A percentile compares a stretch with the other conserved stretches of the same genome.
Evolutionary conservation across 495 filamentous ascomycete species (phyloP).

Genomic region (Elaphomyces granulatus): DNA sequence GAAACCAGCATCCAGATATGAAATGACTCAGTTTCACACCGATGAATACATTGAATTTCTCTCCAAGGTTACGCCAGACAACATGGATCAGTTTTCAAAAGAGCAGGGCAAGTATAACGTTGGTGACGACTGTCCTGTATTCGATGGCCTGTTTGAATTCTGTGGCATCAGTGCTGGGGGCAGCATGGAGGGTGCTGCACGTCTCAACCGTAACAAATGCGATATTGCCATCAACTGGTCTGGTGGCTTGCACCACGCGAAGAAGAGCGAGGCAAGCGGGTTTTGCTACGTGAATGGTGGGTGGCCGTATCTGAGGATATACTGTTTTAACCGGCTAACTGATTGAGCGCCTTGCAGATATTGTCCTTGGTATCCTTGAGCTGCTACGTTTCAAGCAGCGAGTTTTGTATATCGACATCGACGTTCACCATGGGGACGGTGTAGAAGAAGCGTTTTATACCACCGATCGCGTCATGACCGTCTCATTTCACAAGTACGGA

Average conservation of each 20-base stretch:
- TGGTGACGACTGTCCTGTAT: constrained; percentile 94
- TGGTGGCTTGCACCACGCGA: constrained; percentile 92
- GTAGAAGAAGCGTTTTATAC: constrained; percentile 98
- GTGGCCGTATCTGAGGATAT: constrained; percentile 9
- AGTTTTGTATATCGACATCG: constrained; percentile 95
- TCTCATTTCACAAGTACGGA: constrained; percentile 97
- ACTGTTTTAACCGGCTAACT: too few species aligned
- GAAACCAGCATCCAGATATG: constrained; percentile 86
- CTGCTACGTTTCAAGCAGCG: constrained; percentile 86
- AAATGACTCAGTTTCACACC: constrained; percentile 99
- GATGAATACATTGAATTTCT: constrained; percentile 99
- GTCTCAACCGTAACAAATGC: constrained; percentile 84
- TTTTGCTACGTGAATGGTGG: constrained; percentile 98
- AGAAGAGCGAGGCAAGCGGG: constrained; percentile 90
- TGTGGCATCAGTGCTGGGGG: constrained; percentile 95
- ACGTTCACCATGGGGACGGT: constrained; percentile 96
- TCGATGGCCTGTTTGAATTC: constrained; percentile 96
- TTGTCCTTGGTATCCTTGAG: constrained; percentile 91
- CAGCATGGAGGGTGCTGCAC: constrained; percentile 90
- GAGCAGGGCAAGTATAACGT: constrained; percentile 97
- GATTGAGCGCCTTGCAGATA: constrained; percentile 49
- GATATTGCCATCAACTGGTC: constrained; percentile 98
- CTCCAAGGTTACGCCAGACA: constrained; percentile 90
- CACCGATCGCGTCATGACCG: constrained; percentile 96
- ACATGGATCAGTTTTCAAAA: constrained; percentile 87